phyloP scores from a whole-genome alignment of 2,329 filamentous ascomycete genomes.

The Ilyonectria destructans region DNA sequence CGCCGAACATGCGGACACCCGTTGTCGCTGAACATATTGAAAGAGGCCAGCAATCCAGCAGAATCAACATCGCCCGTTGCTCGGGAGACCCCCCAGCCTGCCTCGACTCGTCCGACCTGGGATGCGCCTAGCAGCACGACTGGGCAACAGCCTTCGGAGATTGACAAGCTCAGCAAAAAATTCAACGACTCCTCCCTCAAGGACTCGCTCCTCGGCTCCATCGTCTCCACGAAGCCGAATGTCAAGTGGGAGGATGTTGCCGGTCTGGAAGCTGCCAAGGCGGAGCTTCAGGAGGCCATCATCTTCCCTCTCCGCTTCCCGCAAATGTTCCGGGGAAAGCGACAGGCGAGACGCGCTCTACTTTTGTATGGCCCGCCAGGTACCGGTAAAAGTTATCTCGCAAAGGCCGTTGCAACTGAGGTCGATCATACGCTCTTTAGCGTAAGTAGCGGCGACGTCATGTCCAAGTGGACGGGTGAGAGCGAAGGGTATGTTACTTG shows the following conservation, averaged over 20 bases:
- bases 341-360: slow-evolving; percentile 22
- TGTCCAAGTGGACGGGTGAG: slow-evolving; percentile 27
- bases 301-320: slow-evolving; percentile 33
- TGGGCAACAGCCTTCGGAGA: neutral
- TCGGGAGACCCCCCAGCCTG: neutral
- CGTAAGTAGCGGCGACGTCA: slow-evolving; percentile 26
- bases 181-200: slow-evolving; percentile 26
- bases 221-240: slow-evolving; percentile 31
- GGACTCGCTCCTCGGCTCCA: slow-evolving; percentile 21
- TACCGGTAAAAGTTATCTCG: slow-evolving; percentile 33
- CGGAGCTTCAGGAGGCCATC: slow-evolving; percentile 32
- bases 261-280: slow-evolving; percentile 29
- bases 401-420: slow-evolving; percentile 32
- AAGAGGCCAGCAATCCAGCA: neutral
- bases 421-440: slow-evolving; percentile 26
- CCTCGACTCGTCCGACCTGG: neutral
- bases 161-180: slow-evolving; percentile 25
- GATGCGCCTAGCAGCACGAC: neutral
- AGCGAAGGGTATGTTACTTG: slow-evolving; percentile 22
- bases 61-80: neutral
- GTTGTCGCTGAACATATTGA: slow-evolving; percentile 8
- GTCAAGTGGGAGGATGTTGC: slow-evolving; percentile 32
- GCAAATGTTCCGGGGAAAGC: slow-evolving; percentile 32
- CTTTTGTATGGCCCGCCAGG: slow-evolving; percentile 30
- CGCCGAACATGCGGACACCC: slow-evolving; percentile 13